These are phyloP conservation scores for Pezicula rhizophila DNA, from an alignment of 2,329 filamentous ascomycete species.

Conservation along the genomic window DNA sequence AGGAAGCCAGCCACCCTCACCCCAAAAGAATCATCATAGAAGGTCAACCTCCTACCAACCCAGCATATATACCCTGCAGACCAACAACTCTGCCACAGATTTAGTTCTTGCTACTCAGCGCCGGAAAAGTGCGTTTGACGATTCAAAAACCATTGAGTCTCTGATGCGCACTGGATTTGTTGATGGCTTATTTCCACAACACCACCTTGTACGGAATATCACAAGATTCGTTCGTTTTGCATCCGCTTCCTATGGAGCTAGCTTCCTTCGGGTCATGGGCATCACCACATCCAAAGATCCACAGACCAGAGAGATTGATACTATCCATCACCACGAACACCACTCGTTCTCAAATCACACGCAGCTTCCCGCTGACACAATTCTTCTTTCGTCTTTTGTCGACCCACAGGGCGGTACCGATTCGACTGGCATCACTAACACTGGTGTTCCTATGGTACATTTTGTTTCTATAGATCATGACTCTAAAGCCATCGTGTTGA, in stretches of 20 bases:
- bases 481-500: slow-evolving; percentile 49
- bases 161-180: slow-evolving; percentile 43
- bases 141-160: slow-evolving; percentile 18
- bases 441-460: slow-evolving; percentile 48
- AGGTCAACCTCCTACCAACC: slow-evolving; percentile 25
- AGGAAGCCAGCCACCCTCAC: slow-evolving; percentile 11
- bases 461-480: slow-evolving; percentile 51
- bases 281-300: slow-evolving; percentile 45
- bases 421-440: slow-evolving; percentile 41
- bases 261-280: slow-evolving; percentile 57
- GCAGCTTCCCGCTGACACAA: slow-evolving; percentile 48
- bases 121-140: slow-evolving; percentile 24
- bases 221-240: slow-evolving; percentile 61
- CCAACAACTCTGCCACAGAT: slow-evolving; percentile 33
- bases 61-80: slow-evolving; percentile 56
- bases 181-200: slow-evolving; percentile 52
- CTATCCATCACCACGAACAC: slow-evolving; percentile 47
- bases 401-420: slow-evolving; percentile 49
- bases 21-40: slow-evolving; percentile 25
- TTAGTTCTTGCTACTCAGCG: slow-evolving; percentile 24
- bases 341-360: slow-evolving; percentile 60
- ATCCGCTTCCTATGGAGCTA: slow-evolving; percentile 59
- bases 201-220: slow-evolving; percentile 56
- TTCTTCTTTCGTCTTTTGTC: slow-evolving; percentile 50
- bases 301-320: slow-evolving; percentile 28